Base-by-base conservation (phyloP, 1,284 basidiomycete genomes). In the Sanghuangporus baumii region DNA sequence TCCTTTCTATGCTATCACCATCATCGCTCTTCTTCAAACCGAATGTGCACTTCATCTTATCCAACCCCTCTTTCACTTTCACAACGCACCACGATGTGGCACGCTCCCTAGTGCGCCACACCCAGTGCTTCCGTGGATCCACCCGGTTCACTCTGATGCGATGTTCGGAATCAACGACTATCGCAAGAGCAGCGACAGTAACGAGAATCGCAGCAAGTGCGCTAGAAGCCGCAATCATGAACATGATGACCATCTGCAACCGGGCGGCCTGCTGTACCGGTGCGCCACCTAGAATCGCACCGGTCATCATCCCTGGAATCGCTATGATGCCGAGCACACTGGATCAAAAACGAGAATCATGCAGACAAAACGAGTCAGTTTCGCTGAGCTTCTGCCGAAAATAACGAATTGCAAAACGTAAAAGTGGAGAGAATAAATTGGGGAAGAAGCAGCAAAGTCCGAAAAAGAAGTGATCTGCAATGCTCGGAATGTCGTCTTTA, bases 171-270 rank as follows among this genome's bases (percentile, higher is more conserved):
- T 94, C 92, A 18, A 93, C 82, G 5, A 87, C 79, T 12, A 87
- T 81, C 1, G 73, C 74, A 11, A 93, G 79, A 1, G 84, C 79
- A 43, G 85, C 76, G 59, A 85, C 75, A 1, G 88, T 86, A 1
- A 84, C 82, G 55, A 82, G 75, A 63, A 91, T 86, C 6, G 85
- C 80, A 5, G 86, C 82, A 26, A 94, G 81, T 1, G 86, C 84
- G 0, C 88, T 88, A 61, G 84, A 83, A 0, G 91, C 87, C 1
- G 87, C 86, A 60, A 94, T 91, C 88, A 94, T 91, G 74, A 94
- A 94, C 86, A 93, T 91, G 75, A 94, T 92, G 64, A 94, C 86
- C 88, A 93, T 93, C 70, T 94, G 93, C 9, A 94, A 75, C 57
- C 86, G 84, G 0, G 91, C 90, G 0, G 93, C 93, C 74, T 93